Percentiles rank a stretch among this genome's conserved stretches.
phyloP scores from a whole-genome alignment of 139 green algal genomes.

The Medakamo hakoo region DNA sequence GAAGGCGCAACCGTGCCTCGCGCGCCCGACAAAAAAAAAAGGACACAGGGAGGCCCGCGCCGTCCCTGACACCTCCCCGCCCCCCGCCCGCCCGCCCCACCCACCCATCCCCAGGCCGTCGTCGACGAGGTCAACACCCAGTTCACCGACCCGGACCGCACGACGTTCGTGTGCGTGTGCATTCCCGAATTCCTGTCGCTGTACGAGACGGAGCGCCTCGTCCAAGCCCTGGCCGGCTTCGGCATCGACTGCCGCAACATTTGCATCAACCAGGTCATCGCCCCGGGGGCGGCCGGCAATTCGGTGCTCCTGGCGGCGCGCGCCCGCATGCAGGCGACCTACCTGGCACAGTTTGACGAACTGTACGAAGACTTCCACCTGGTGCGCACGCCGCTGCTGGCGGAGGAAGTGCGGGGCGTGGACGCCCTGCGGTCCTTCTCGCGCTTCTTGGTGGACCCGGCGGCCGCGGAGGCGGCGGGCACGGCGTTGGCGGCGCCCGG shows the following conservation, averaged over 20 bases:
- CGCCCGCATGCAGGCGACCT: constrained; percentile 88
- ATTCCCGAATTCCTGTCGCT: constrained; percentile 96
- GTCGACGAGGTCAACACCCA: constrained; percentile 73
- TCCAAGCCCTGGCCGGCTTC: constrained; percentile 91
- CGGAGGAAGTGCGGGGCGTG: constrained; percentile 61
- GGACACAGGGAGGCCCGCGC: background rate
- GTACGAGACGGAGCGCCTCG: constrained; percentile 93
- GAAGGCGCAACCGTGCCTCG: background rate
- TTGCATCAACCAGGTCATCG: constrained; percentile 93
- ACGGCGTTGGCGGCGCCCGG: background rate
- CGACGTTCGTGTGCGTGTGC: constrained; percentile 97
- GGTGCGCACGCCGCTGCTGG: constrained; percentile 67
- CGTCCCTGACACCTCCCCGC: background rate
- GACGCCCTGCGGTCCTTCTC: background rate
- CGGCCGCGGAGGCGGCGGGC: too few species aligned
- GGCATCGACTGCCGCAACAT: constrained; percentile 93
- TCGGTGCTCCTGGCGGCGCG: constrained; percentile 59
- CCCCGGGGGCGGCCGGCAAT: constrained; percentile 32
- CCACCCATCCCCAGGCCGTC: constrained; percentile 25
- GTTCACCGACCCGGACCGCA: constrained; percentile 82
- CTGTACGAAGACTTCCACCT: constrained; percentile 93
- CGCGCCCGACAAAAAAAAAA: background rate
- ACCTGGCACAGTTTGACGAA: constrained; percentile 76
- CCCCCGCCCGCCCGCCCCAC: background rate
- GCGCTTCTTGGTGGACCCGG: background rate